phyloP scores from a whole-genome alignment of 1,139 yeast species.

The Candida labiduridarum region DNA sequence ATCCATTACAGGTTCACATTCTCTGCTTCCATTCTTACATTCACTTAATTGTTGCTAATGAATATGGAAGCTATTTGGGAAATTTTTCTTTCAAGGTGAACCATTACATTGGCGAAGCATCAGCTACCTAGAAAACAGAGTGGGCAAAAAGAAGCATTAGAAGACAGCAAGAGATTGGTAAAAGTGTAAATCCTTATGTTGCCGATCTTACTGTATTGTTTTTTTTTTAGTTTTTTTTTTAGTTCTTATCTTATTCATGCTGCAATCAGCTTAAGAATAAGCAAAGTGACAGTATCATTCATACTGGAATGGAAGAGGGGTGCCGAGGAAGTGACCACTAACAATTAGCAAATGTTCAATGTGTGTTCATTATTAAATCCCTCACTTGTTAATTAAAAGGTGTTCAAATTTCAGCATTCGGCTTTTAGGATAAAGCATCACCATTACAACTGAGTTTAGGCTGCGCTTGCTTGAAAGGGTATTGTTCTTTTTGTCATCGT shows the following conservation, averaged over 20 bases:
- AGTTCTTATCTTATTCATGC: background rate
- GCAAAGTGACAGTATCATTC: too few relatives aligned
- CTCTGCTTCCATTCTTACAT: background rate
- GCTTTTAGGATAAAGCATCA: too few relatives aligned
- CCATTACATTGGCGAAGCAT: slow-evolving; percentile 2
- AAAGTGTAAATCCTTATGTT: background rate
- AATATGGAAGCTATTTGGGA: background rate
- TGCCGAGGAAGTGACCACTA: too few relatives aligned
- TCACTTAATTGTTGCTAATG: background rate
- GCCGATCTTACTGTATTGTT: background rate
- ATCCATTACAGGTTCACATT: background rate
- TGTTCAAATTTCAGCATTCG: too few relatives aligned
- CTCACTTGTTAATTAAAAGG: too few relatives aligned
- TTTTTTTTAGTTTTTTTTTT: background rate
- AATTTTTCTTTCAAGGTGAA: background rate
- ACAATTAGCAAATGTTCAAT: too few relatives aligned
- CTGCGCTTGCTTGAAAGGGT: background rate
- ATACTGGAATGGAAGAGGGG: too few relatives aligned
- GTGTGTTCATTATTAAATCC: too few relatives aligned
- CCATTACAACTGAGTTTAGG: too few relatives aligned
- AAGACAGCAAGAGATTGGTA: background rate
- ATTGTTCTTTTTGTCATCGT: background rate
- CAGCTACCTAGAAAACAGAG: background rate
- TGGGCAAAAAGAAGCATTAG: background rate
- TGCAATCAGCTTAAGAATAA: background rate